Base-by-base conservation (phyloP, 768 basidiomycete genomes). In the Cyclocybe cylindracea region DNA sequence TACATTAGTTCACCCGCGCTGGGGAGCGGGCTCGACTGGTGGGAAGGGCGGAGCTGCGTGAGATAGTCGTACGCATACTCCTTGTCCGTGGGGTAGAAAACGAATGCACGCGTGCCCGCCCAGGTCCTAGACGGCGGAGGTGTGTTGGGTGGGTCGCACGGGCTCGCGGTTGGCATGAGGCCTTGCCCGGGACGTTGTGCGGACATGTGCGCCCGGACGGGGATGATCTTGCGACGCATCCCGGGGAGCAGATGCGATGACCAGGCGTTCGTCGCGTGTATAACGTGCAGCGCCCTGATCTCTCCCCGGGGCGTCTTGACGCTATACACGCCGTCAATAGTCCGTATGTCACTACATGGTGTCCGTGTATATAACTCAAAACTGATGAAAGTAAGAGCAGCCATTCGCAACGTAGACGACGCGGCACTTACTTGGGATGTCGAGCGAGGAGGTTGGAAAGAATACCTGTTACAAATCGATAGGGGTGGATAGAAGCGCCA, bases 181-280 rank as follows among this genome's bases (percentile, higher is more conserved):
- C 51, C 55, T 50, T 53, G 33, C 57, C 69, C 49, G 7, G 59
- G 56, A 9, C 84, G 80, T 63, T 89, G 88, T 0, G 86, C 83
- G 33, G 80, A 81, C 85, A 89, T 85, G 54, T 73, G 71, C 38
- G 77, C 82, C 46, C 85, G 73, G 18, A 75, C 56, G 24, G 89
- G 87, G 13, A 87, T 62, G 52, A 89, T 80, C 62, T 82, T 87
- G 45, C 72, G 72, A 14, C 83, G 79, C 71, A 89, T 72, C 0
- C 78, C 77, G 10, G 77, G 72, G 48, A 95, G 70, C 39, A 95
- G 78, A 56, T 89, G 85, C 1, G 89, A 82, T 2, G 76, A 72
- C 84, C 91, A 94, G 14, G 80, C 91, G 64, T 96, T 96, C 2
- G 91, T 93, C 2, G 90, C 89, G 63, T 93, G 91, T 9, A 95